phyloP scores from a whole-genome alignment of 768 basidiomycete species.

The Suillus plorans region DNA sequence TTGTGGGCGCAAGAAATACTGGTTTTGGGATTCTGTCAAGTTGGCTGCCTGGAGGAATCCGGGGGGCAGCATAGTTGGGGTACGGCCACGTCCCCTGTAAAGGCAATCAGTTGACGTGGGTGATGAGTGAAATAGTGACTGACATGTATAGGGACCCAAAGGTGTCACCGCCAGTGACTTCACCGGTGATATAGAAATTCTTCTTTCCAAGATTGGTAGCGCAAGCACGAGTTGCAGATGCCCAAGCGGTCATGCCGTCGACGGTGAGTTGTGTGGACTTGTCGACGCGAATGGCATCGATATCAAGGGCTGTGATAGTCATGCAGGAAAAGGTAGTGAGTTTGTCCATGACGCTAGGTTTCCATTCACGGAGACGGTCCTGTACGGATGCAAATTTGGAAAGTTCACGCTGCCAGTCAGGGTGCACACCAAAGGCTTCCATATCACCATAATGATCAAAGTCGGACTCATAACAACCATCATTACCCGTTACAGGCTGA shows the following conservation, averaged over 20 bases:
- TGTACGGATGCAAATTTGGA: conserved; percentile 96
- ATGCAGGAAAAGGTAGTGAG: conserved; percentile 82
- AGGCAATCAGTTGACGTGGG: conserved; percentile 2
- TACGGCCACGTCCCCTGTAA: conserved; percentile 83
- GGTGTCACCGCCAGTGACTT: conserved; percentile 91
- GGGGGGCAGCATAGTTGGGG: conserved; percentile 64
- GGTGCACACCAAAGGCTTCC: conserved; percentile 97
- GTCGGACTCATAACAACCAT: conserved; percentile 79
- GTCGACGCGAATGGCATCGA: conserved; percentile 94
- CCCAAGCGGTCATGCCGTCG: conserved; percentile 76
- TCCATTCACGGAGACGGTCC: conserved; percentile 94
- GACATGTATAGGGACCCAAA: conserved; percentile 87
- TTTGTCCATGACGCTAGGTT: conserved; percentile 72
- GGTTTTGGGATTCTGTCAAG: conserved; percentile 53
- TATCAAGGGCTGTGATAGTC: conserved; percentile 82
- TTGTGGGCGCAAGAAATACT: conserved; percentile 79
- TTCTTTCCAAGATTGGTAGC: conserved; percentile 70
- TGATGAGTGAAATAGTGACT: conserved; percentile 25
- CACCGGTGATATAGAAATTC: conserved; percentile 90
- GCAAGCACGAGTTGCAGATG: conserved; percentile 69
- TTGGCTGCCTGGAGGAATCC: conserved; percentile 72
- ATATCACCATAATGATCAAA: conserved; percentile 97
- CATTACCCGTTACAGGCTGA: conserved; percentile 45
- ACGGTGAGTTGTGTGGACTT: conserved; percentile 92
- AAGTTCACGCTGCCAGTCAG: conserved; percentile 91